Base-by-base conservation (phyloP, 768 basidiomycete genomes). In the Mycena haematopus region DNA sequence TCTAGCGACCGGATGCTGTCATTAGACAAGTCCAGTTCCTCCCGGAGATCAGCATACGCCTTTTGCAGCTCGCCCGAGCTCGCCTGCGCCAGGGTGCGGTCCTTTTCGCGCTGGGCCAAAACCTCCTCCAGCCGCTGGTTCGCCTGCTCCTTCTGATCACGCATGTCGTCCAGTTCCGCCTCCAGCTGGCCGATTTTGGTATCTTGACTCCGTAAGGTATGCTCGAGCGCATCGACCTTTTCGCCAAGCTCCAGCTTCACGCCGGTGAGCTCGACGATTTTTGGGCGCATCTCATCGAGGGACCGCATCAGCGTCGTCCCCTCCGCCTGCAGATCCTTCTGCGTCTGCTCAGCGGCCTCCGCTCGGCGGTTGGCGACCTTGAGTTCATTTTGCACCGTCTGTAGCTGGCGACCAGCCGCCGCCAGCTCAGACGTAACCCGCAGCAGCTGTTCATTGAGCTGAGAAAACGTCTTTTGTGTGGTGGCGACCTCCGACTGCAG, bases 221-320 rank as follows among this genome's bases (percentile, higher is more conserved):
- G 79, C 60, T 87, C 81, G 58, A 92, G 73, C 57, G 74, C 73
- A 65, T 85, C 86, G 47, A 86, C 77, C 68, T 85, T 85, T 63
- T 94, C 90, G 46, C 81, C 79, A 10, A 92, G 80, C 62, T 90
- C 85, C 15, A 91, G 76, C 72, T 89, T 92, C 63, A 80, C 82
- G 38, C 86, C 84, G 3, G 90, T 92, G 56, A 96, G 79, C 71
- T 92, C 88, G 22, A 93, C 87, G 65, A 94, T 87, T 78, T 94
- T 94, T 42, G 91, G 85, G 31, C 90, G 84, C 86, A 94, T 89
- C 74, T 94, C 92, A 65, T 94, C 89, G 62, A 95, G 76, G n/a
- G 90, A 87, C 29, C 82, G 85, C 86, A 94, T 85, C 35, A 95
- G 81, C 55, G 79, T 82, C n/a, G 84, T 86, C 42, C 93, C 92